Conservation (phyloP, 176 grass and related monocot genomes). For the Oryza glumipatula region DNA sequence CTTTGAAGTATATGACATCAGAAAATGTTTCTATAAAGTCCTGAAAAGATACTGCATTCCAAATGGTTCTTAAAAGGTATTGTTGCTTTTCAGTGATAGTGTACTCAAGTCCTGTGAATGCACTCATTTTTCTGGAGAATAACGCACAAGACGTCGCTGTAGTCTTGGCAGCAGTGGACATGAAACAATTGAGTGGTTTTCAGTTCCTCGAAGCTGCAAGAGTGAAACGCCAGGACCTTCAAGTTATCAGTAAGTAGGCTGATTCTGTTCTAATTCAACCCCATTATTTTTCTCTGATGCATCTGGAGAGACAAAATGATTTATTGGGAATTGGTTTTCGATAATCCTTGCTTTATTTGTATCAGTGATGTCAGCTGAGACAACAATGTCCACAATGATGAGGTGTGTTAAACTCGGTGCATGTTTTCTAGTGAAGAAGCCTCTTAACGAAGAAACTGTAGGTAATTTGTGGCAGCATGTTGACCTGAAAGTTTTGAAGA, state of each 20-base stretch:
- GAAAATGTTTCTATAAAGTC: background rate
- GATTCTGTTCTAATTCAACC: background rate
- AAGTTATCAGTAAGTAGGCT: constrained; percentile 48
- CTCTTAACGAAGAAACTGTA: background rate
- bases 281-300: background rate
- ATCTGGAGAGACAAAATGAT: background rate
- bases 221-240: constrained; percentile 25
- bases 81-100: constrained; percentile 23
- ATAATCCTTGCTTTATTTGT: background rate
- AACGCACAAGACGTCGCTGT: constrained; percentile 36
- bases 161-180: constrained; percentile 35
- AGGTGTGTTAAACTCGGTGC: constrained; percentile 20
- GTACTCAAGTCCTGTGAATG: constrained; percentile 37
- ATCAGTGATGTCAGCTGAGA: constrained; percentile 12
- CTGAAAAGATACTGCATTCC: background rate
- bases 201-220: constrained; percentile 29
- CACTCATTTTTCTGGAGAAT: constrained; percentile 17
- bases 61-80: too few species aligned
- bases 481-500: background rate
- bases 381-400: background rate
- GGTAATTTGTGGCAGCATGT: constrained; percentile 20
- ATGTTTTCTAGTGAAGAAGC: constrained; percentile 31
- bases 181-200: constrained; percentile 46
- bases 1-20: background rate
- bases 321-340: background rate